Conservation (phyloP, 2,329 filamentous ascomycete genomes). For the Cadophora luteo-olivacea region DNA sequence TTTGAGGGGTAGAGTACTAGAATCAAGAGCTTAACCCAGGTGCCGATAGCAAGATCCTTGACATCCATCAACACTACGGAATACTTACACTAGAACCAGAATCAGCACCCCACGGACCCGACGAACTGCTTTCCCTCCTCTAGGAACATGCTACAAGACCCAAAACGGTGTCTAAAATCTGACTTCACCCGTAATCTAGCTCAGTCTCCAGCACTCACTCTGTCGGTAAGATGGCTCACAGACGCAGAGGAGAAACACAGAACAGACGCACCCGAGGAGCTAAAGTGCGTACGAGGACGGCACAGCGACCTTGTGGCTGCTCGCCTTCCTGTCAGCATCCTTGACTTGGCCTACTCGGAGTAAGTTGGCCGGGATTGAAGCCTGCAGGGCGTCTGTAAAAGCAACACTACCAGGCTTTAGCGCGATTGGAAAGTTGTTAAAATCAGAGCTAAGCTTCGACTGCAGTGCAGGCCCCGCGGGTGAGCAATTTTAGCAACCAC, state of each 20-base stretch:
- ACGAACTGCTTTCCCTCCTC: neutral
- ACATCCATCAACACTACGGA: neutral
- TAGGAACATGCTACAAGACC: neutral
- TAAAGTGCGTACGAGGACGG: constrained; percentile 1
- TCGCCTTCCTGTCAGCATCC: constrained; percentile 5
- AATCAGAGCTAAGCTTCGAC: constrained; percentile 2
- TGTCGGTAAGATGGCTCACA: neutral
- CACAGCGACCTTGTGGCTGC: constrained; percentile 5
- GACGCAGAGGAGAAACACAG: constrained; percentile 7
- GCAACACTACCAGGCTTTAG: constrained; percentile 7
- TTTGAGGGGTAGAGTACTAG: neutral
- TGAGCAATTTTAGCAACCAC: constrained; percentile 16
- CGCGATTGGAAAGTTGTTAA: neutral
- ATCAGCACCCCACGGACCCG: neutral
- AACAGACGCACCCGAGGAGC: constrained; percentile 15
- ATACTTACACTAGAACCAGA: too few relatives aligned
- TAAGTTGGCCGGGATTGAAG: neutral
- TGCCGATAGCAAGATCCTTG: constrained; percentile 1
- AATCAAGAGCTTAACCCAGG: neutral
- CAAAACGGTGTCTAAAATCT: neutral
- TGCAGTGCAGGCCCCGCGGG: constrained; percentile 2
- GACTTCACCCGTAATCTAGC: neutral
- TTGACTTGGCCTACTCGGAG: neutral
- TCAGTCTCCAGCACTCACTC: neutral
- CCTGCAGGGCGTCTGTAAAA: constrained; percentile 15